These are phyloP conservation scores for Sungouiella thailandica DNA, from an alignment of 805 yeast species.

Conservation along the genomic window DNA sequence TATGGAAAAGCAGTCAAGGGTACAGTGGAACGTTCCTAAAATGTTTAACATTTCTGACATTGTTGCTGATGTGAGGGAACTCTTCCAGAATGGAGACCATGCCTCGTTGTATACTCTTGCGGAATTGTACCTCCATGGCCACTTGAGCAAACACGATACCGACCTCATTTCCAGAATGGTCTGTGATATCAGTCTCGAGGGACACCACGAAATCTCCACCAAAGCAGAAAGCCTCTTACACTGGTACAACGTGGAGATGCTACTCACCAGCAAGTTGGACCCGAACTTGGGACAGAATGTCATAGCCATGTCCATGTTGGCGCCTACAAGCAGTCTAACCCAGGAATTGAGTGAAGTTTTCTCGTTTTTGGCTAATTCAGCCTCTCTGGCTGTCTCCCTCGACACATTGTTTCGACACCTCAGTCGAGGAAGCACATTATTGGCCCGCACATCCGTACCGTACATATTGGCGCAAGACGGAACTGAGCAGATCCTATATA, in stretches of 20 bases:
- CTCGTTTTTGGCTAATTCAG: conserved; percentile 1
- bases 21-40: too few species aligned
- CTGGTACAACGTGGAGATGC: conserved; percentile 16
- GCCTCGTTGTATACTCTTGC: neutral
- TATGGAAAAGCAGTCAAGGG: neutral
- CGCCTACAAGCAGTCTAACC: conserved; percentile 4
- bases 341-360: conserved; percentile 15
- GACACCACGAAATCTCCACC: conserved; percentile 25
- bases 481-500: conserved; percentile 17
- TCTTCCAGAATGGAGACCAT: too few species aligned
- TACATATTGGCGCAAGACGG: conserved; percentile 10
- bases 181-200: too few species aligned
- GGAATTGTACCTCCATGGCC: neutral
- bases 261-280: neutral
- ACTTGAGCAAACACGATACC: neutral
- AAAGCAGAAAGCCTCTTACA: conserved; percentile 34
- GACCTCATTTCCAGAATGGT: too few species aligned
- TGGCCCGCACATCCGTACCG: conserved; percentile 34
- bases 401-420: conserved; percentile 34
- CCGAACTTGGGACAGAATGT: conserved; percentile 2
- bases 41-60: too few species aligned
- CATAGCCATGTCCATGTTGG: conserved; percentile 12
- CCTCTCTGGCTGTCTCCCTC: conserved; percentile 10
- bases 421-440: conserved; percentile 31
- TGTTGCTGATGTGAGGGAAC: too few species aligned